Evolutionary conservation across 805 yeast genomes (phyloP).

Genomic region (Yamadazyma nakazawae): DNA sequence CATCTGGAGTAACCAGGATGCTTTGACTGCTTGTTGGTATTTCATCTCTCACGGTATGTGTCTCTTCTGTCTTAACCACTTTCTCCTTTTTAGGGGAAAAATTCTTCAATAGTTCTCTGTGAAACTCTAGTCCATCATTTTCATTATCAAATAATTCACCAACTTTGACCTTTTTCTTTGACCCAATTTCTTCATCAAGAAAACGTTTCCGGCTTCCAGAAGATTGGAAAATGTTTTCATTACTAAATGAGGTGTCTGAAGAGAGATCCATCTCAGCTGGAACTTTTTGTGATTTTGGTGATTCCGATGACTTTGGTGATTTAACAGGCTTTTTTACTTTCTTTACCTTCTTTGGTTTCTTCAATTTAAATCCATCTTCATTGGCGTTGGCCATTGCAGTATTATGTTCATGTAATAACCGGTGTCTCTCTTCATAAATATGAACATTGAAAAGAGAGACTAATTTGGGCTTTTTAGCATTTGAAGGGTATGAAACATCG

Average conservation of each 20-base stretch:
- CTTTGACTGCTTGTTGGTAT: too few relatives aligned
- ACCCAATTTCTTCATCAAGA: background rate
- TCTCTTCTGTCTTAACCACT: too few relatives aligned
- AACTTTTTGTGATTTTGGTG: background rate
- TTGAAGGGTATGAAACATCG: constrained; percentile 55
- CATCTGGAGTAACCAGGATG: too few relatives aligned
- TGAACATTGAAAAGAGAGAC: constrained; percentile 56
- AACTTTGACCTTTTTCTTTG: constrained; percentile 2
- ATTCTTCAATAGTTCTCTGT: constrained; percentile 2
- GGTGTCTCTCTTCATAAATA: constrained; percentile 47
- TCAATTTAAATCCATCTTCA: constrained; percentile 6
- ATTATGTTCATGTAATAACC: constrained; percentile 32
- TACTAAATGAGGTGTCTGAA: constrained; percentile 19
- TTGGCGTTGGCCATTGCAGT: constrained; percentile 4
- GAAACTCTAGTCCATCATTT: constrained; percentile 3
- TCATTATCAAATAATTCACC: constrained; percentile 9
- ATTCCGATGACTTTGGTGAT: background rate
- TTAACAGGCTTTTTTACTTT: background rate
- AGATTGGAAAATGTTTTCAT: constrained; percentile 34
- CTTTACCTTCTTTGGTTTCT: background rate
- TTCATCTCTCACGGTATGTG: too few relatives aligned
- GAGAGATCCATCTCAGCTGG: background rate
- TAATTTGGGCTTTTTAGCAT: constrained; percentile 67
- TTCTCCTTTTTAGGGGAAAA: constrained; percentile 5
- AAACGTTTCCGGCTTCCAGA: constrained; percentile 13